Evolutionary conservation across 2,329 filamentous ascomycete species (phyloP).

Genomic region (Penicillium palitans): DNA sequence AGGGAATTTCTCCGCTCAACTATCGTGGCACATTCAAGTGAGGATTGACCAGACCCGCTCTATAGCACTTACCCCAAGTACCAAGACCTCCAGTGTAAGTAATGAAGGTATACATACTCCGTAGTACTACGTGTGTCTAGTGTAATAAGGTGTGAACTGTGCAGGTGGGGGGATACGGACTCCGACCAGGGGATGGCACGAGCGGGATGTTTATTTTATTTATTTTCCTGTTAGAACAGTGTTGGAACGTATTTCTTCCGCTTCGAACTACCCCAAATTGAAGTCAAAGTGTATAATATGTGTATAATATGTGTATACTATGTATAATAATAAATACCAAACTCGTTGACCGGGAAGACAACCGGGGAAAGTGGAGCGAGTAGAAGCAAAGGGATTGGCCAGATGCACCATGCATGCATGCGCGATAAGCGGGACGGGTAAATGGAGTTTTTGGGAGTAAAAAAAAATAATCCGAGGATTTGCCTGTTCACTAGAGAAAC

Average conservation of each 20-base stretch:
- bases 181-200: slow-evolving; percentile 8
- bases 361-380: slow-evolving; percentile 9
- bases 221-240: neutral
- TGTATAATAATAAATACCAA: neutral
- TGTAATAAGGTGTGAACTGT: slow-evolving; percentile 17
- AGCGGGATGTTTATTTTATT: slow-evolving; percentile 6
- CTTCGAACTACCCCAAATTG: neutral
- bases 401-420: neutral
- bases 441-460: neutral
- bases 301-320: too few species aligned
- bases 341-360: slow-evolving; percentile 11
- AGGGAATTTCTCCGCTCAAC: neutral
- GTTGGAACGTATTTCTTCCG: neutral
- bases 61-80: neutral
- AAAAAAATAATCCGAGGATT: neutral
- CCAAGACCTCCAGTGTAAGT: neutral
- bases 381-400: neutral
- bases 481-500: neutral
- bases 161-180: slow-evolving; percentile 8
- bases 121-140: neutral
- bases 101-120: neutral
- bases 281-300: neutral
- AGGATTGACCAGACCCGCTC: slow-evolving; percentile 7
- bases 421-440: slow-evolving; percentile 3
- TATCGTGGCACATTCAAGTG: slow-evolving; percentile 10